Conservation (phyloP, 306 rosid species). For the Astragalus membranaceus region DNA sequence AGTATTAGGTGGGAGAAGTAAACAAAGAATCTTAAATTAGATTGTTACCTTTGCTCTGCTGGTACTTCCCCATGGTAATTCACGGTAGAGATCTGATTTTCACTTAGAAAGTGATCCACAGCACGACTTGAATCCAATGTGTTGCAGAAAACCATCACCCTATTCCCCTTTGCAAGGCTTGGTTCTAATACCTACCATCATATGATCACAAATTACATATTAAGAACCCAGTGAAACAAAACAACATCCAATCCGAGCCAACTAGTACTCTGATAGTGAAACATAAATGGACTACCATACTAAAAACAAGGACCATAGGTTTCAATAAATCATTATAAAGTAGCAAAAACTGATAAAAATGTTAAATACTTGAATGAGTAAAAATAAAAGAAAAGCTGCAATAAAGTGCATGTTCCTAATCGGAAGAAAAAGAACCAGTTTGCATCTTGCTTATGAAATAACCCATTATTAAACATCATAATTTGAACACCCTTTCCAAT, state of each 20-base stretch:
- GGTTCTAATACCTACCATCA: constrained; percentile 86
- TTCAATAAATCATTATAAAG: background rate
- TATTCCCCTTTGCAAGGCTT: constrained; percentile 83
- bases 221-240: constrained; percentile 14
- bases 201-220: constrained; percentile 16
- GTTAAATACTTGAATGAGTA: background rate
- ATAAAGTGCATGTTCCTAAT: background rate
- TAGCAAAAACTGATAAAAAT: background rate
- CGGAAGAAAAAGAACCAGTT: background rate
- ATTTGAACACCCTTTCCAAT: background rate
- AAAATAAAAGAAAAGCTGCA: constrained; percentile 4
- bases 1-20: background rate
- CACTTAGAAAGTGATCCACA: constrained; percentile 90
- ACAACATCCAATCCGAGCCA: background rate
- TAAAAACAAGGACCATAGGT: background rate
- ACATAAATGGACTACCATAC: background rate
- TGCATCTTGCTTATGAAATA: background rate
- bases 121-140: constrained; percentile 95
- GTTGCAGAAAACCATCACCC: constrained; percentile 96
- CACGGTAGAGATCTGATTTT: constrained; percentile 69
- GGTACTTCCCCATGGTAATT: constrained; percentile 99
- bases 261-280: background rate
- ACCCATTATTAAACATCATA: background rate
- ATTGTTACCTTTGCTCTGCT: constrained; percentile 70
- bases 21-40: background rate